Percentiles rank a stretch among this genome's conserved stretches.
Evolutionary conservation across 345 rosid species (phyloP).

Genomic region (Hirschfeldia incana): DNA sequence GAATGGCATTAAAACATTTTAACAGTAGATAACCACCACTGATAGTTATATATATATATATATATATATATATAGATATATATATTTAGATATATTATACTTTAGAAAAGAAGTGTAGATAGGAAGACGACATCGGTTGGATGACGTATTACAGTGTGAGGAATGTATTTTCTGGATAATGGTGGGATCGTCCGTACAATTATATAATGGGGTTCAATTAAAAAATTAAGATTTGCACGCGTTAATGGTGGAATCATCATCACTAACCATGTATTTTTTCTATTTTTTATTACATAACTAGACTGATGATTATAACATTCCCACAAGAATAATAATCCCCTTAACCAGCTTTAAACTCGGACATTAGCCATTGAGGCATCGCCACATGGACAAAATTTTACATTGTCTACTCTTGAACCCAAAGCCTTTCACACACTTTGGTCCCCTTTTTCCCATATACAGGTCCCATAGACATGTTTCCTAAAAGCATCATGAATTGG

Average conservation of each 20-base stretch:
- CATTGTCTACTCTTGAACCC: slow-evolving; percentile 25
- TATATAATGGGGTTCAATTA: slow-evolving; percentile 25
- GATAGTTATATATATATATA: not conserved
- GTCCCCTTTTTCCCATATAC: slow-evolving; percentile 29
- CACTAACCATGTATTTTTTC: slow-evolving; percentile 18
- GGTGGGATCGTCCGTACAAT: slow-evolving; percentile 37
- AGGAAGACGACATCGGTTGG: not conserved
- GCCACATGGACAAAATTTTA: not conserved
- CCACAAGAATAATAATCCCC: slow-evolving; percentile 18
- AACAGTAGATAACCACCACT: not conserved
- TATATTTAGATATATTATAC: not conserved
- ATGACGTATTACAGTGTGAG: slow-evolving; percentile 25
- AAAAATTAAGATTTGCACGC: slow-evolving; percentile 39
- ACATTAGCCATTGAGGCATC: slow-evolving; percentile 1
- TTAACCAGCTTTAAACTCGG: slow-evolving; percentile 25
- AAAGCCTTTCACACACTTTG: slow-evolving; percentile 35
- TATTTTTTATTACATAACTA: not conserved
- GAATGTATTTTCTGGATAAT: slow-evolving; percentile 15
- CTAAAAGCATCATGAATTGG: slow-evolving; percentile 51
- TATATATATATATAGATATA: not conserved
- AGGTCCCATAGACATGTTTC: slow-evolving; percentile 70
- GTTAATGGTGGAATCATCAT: slow-evolving; percentile 31
- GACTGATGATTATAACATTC: slow-evolving; percentile 2
- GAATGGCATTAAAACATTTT: not conserved
- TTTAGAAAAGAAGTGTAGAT: not conserved